Conservation (phyloP, 805 yeast species). For the Starmerella apicola region DNA sequence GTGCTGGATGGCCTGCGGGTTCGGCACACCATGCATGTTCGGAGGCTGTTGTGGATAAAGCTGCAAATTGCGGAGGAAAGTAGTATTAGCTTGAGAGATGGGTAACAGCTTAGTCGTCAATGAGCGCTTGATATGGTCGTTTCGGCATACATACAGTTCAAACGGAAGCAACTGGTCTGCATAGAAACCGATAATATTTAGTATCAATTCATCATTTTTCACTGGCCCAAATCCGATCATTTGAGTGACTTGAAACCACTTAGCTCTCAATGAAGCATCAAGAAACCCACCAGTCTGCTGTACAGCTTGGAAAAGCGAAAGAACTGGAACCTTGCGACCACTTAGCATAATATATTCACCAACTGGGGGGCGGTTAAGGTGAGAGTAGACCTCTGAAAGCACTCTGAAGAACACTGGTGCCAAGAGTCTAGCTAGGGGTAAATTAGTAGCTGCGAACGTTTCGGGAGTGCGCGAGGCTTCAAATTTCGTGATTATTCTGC, state of each 20-base stretch:
- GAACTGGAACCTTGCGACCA: conserved; percentile 9
- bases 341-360: conserved; percentile 8
- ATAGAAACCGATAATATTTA: conserved; percentile 16
- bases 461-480: conserved; percentile 9
- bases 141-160: conserved; percentile 13
- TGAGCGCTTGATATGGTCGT: conserved; percentile 11
- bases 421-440: conserved; percentile 11
- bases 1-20: background rate
- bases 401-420: conserved; percentile 16
- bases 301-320: conserved; percentile 16
- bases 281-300: conserved; percentile 16
- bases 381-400: conserved; percentile 12
- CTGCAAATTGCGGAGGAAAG: background rate
- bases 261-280: conserved; percentile 9
- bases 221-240: conserved; percentile 10
- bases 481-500: conserved; percentile 14
- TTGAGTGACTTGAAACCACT: conserved; percentile 14
- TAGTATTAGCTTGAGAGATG: background rate
- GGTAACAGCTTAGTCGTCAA: conserved; percentile 8
- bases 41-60: background rate
- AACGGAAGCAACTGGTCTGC: conserved; percentile 18
- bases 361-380: conserved; percentile 6
- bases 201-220: conserved; percentile 4
- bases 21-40: background rate
- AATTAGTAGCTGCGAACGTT: conserved; percentile 3